phyloP scores from a whole-genome alignment of 805 yeast species.

The Kregervanrija fluxuum region DNA sequence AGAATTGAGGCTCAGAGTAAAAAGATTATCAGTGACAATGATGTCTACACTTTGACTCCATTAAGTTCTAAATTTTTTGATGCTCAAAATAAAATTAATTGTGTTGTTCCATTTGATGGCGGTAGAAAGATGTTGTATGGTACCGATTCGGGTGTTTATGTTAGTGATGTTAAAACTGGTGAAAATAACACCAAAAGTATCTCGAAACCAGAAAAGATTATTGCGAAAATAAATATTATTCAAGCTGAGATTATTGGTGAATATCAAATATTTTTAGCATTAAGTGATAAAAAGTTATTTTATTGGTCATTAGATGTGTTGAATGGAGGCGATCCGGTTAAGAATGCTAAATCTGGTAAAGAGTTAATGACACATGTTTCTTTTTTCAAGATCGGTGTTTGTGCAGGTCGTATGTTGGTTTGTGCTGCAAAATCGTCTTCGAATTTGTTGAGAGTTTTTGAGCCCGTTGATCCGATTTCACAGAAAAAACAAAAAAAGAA shows the following conservation, averaged over 20 bases:
- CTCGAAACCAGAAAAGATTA: conserved; percentile 67
- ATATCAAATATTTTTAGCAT: conserved; percentile 71
- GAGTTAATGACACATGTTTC: conserved; percentile 82
- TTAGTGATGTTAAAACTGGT: conserved; percentile 56
- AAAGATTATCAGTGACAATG: conserved; percentile 61
- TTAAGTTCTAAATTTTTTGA: conserved; percentile 72
- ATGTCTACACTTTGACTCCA: conserved; percentile 72
- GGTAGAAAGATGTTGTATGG: conserved; percentile 88
- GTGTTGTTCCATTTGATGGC: conserved; percentile 91
- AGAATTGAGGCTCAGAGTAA: conserved; percentile 75
- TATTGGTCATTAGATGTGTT: conserved; percentile 73
- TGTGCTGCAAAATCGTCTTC: conserved; percentile 85
- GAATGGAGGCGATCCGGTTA: conserved; percentile 37
- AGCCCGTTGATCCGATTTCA: conserved; percentile 73
- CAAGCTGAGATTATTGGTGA: conserved; percentile 91
- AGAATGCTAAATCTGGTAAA: conserved; percentile 58
- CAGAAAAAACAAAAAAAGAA: conserved; percentile 59
- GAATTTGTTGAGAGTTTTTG: conserved; percentile 74
- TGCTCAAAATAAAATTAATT: conserved; percentile 69
- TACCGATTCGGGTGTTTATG: conserved; percentile 84
- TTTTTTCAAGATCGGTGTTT: conserved; percentile 88
- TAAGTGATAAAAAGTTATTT: conserved; percentile 74
- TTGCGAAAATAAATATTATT: conserved; percentile 68
- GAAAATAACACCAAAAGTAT: conserved; percentile 46
- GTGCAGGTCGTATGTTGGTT: conserved; percentile 80